Evolutionary conservation across 768 basidiomycete genomes (phyloP), one percentile per base, ranked within the genome.

Genomic region (Krasilnikovozyma curviuscula): DNA sequence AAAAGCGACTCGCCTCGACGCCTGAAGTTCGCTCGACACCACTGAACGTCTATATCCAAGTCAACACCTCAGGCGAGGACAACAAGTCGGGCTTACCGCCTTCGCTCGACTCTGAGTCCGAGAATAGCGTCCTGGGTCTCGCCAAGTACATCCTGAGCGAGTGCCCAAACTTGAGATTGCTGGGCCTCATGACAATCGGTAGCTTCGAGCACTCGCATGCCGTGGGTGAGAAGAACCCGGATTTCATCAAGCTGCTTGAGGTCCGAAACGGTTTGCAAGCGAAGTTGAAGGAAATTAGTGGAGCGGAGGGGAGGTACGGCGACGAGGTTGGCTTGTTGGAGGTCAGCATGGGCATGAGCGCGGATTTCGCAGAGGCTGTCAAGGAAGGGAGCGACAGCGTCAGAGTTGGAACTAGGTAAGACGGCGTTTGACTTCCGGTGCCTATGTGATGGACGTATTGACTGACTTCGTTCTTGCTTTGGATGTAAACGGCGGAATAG

Each of bases 151-250:
- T 98, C 61, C 55, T 93, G 39, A 59, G 63, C 1, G 65, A 70
- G 27, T 98, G 93, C 63, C 81, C 83, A 1, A 69, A 68, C 16
- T 71, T 98, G 27, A 73, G 69, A 19, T 67, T 97, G 4, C 74
- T 77, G 43, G 93, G 93, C 4, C 66, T 98, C 40, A 98, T 98
- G 93, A 95, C 93, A 1, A 97, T 98, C 56, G 93, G 93, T 1
- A 75, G 85, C 16, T 70, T 83, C 44, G 71, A 76, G 31, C 71
- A 76, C 53, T 86, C 84, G 3, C 69, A 81, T 27, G 56, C 62
- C 34, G 59, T 66, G 9, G 70, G 71, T 0, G 66, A 63, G 0
- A 67, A 66, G 30, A 79, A 81, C 57, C 70, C 71, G 1, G 89
- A 97, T 63, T 97, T 97, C 57, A 72, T 73, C 52, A 63, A 61